phyloP scores from a whole-genome alignment of 768 basidiomycete species.

The Amanita inopinata region DNA sequence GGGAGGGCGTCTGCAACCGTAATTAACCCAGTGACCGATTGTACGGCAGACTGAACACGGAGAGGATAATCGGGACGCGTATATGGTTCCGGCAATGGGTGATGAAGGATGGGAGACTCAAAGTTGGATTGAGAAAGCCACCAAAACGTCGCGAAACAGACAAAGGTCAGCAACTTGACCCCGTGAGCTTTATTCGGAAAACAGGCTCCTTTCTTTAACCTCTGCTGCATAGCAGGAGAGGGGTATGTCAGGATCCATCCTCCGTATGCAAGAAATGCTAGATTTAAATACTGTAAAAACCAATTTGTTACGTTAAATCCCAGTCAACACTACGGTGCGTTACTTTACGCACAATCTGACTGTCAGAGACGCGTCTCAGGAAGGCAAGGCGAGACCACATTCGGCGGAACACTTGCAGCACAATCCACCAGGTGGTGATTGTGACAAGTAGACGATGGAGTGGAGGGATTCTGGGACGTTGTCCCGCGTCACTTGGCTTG shows the following conservation, averaged over 20 bases:
- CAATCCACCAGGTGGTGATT: slow-evolving; percentile 18
- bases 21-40: slow-evolving; percentile 73
- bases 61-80: slow-evolving; percentile 43
- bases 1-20: slow-evolving; percentile 68
- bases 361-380: slow-evolving; percentile 25
- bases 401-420: slow-evolving; percentile 18
- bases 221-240: slow-evolving; percentile 10
- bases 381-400: slow-evolving; percentile 21
- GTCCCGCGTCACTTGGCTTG: slow-evolving; percentile 2
- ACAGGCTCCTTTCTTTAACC: neutral
- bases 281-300: slow-evolving; percentile 21
- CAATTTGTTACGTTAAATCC: neutral
- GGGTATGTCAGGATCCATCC: slow-evolving; percentile 20
- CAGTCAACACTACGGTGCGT: slow-evolving; percentile 4
- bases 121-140: slow-evolving; percentile 27
- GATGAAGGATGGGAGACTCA: slow-evolving; percentile 48
- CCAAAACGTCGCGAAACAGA: slow-evolving; percentile 25
- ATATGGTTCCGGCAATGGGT: slow-evolving; percentile 41
- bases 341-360: slow-evolving; percentile 27
- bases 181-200: neutral
- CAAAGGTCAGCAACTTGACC: slow-evolving; percentile 13
- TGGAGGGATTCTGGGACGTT: slow-evolving; percentile 10
- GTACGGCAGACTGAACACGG: slow-evolving; percentile 55
- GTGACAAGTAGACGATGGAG: slow-evolving; percentile 17
- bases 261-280: slow-evolving; percentile 23